A percentile compares a stretch with the other conserved stretches of the same genome.
Conservation (phyloP, 2,329 filamentous ascomycete species). For the Alternaria sp. region DNA sequence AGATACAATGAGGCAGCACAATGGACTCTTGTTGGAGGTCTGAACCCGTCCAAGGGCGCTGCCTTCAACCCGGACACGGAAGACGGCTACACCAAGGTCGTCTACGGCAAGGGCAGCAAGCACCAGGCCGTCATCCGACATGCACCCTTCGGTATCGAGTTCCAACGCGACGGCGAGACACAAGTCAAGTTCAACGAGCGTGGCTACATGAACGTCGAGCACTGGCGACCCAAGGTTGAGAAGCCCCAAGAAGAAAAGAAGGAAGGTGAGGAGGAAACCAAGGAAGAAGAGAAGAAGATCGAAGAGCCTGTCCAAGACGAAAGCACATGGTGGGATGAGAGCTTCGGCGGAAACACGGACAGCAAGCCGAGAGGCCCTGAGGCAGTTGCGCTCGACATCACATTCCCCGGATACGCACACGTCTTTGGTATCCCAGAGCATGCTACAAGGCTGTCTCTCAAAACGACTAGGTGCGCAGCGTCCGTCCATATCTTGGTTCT, state of each 20-base stretch:
- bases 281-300: slow-evolving; percentile 55
- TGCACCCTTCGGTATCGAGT: slow-evolving; percentile 84
- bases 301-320: slow-evolving; percentile 70
- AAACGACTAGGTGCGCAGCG: slow-evolving; percentile 74
- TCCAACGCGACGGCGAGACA: slow-evolving; percentile 80
- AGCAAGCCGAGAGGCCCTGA: slow-evolving; percentile 95
- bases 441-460: slow-evolving; percentile 85
- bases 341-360: slow-evolving; percentile 94
- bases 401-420: slow-evolving; percentile 89
- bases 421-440: slow-evolving; percentile 96
- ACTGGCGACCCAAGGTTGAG: slow-evolving; percentile 91
- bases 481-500: neutral
- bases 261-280: slow-evolving; percentile 57
- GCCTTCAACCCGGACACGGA: slow-evolving; percentile 72
- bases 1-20: slow-evolving; percentile 91
- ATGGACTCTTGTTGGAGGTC: slow-evolving; percentile 85
- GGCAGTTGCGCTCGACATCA: slow-evolving; percentile 88
- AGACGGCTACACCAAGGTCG: slow-evolving; percentile 73
- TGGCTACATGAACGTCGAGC: slow-evolving; percentile 92
- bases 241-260: slow-evolving; percentile 57
- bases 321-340: slow-evolving; percentile 97
- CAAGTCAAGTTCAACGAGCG: slow-evolving; percentile 90
- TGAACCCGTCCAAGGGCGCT: slow-evolving; percentile 76
- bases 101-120: slow-evolving; percentile 78
- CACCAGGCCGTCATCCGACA: slow-evolving; percentile 87